Evolutionary conservation across 768 basidiomycete genomes (phyloP).

Genomic region (Tephrocybe sp.): DNA sequence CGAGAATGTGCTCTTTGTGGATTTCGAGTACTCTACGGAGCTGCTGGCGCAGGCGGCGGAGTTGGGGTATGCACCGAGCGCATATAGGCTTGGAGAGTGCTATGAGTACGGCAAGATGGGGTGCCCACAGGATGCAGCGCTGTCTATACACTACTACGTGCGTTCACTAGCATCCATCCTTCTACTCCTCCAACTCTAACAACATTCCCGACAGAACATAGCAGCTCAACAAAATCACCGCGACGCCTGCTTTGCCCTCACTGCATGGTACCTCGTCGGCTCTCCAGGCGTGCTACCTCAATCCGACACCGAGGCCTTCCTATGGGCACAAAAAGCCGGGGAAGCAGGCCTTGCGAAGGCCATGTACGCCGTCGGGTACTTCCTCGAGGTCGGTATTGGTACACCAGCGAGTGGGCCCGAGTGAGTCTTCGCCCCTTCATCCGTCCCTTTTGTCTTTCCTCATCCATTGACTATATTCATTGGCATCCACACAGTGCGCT

Average conservation of each 20-base stretch:
- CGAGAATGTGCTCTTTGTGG: constrained; percentile 96
- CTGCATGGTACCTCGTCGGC: constrained; percentile 99
- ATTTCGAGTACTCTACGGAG: constrained; percentile 93
- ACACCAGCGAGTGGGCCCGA: constrained; percentile 9
- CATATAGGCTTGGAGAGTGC: constrained; percentile 94
- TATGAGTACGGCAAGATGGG: constrained; percentile 99
- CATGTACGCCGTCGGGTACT: constrained; percentile 98
- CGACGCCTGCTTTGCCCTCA: constrained; percentile 96
- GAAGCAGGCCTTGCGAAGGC: constrained; percentile 92
- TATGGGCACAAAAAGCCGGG: constrained; percentile 97
- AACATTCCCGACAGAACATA: constrained; percentile 69
- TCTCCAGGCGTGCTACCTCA: constrained; percentile 97
- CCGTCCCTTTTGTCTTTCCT: not conserved
- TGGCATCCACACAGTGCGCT: constrained; percentile 50
- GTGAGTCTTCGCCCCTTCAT: too few species aligned
- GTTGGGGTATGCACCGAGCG: constrained; percentile 94
- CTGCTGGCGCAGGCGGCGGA: constrained; percentile 94
- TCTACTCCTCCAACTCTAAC: constrained; percentile 10
- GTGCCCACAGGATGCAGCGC: constrained; percentile 93
- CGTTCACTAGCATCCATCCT: constrained; percentile 30
- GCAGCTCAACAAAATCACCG: constrained; percentile 97
- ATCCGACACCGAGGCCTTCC: constrained; percentile 95
- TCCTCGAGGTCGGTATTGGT: constrained; percentile 71
- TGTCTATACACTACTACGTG: constrained; percentile 99
- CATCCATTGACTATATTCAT: not conserved